Percentiles rank a stretch among this genome's conserved stretches.
Conservation (phyloP, 768 basidiomycete genomes). For the Suillus subalutaceus region DNA sequence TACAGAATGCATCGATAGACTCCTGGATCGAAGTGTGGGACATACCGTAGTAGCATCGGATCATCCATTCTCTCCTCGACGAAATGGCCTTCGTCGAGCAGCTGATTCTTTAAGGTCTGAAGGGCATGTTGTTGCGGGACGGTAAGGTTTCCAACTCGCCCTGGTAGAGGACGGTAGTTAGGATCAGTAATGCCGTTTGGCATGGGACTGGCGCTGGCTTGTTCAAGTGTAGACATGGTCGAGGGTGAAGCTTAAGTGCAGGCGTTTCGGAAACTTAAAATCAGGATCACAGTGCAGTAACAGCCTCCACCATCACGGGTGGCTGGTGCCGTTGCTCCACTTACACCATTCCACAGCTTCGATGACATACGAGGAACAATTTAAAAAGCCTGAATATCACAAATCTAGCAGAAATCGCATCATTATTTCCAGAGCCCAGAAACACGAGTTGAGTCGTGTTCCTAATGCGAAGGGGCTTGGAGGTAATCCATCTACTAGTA, state of each 20-base stretch:
- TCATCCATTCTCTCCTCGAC: constrained; percentile 72
- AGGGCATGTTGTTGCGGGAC: constrained; percentile 63
- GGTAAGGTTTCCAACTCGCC: constrained; percentile 80
- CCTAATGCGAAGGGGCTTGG: constrained; percentile 36
- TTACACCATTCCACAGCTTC: constrained; percentile 1
- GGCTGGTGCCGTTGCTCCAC: not conserved
- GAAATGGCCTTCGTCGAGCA: constrained; percentile 62
- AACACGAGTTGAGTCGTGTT: constrained; percentile 37
- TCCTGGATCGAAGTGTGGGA: constrained; percentile 7
- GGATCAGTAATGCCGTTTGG: constrained; percentile 64
- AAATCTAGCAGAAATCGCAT: constrained; percentile 27
- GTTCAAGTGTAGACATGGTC: constrained; percentile 34
- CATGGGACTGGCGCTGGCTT: constrained; percentile 57
- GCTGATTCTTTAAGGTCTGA: constrained; percentile 65
- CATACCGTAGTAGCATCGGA: constrained; percentile 65
- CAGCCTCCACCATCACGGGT: not conserved
- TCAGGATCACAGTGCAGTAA: not conserved
- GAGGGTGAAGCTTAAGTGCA: constrained; percentile 6
- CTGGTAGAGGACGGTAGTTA: constrained; percentile 67
- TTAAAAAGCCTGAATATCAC: not conserved
- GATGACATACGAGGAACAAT: not conserved
- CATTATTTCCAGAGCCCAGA: constrained; percentile 37
- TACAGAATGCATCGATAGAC: constrained; percentile 7
- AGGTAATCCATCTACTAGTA: constrained; percentile 26
- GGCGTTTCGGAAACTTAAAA: constrained; percentile 5